Base-by-base conservation (phyloP, 164 flowering plant species). In the Brasenia schreberi region DNA sequence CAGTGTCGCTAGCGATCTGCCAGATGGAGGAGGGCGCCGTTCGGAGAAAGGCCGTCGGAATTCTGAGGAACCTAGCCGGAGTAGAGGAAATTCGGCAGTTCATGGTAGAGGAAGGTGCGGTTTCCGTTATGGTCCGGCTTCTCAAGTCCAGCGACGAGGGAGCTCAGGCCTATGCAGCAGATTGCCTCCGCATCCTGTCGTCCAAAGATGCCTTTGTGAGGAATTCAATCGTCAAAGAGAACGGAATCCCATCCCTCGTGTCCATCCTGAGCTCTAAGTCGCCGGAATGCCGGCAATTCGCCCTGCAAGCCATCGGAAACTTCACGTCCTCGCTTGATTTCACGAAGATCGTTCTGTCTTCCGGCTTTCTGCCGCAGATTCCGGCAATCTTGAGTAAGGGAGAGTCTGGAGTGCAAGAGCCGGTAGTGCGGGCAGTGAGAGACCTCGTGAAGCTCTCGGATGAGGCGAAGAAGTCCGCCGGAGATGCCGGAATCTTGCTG, bases 41-140 rank as follows among this genome's bases (percentile, higher is more conserved):
- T 71, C 66, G 84, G 18, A 67, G 78, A 66, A 66, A 77, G 42
- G 82, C 84, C 73, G 89, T 89, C 78, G 85, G 86, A 65, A 87
- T 85, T 39, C 62, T 94, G 77, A 86, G 75, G 70, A 63, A 65
- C 65, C 19, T 52, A 71, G 39, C 68, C 68, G 72, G 87, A 17
- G 96, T 94, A 9, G 93, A 94, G 43, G 97, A 94, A 69, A 94
- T 94, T 11, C 84, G 82, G 82, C 79, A 83, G 63, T 91, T 88
- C 68, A 83, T 89, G 86, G 75, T 85, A 27, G 96, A 94, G 64
- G 96, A 87, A 79, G 90, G 83, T 3, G 90, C 84, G 2, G 68
- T 89, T 59, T 56, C 83, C 1, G 65, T 73, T 0, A 83, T 87
- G 58, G 49, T 85, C 61, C 76, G 69, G 76, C 84, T 90, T 11